Percentiles rank a stretch among this genome's conserved stretches.
These are phyloP conservation scores for Chamaecyparis obtusa DNA, from an alignment of 75 land plant species.

Conservation along the genomic window DNA sequence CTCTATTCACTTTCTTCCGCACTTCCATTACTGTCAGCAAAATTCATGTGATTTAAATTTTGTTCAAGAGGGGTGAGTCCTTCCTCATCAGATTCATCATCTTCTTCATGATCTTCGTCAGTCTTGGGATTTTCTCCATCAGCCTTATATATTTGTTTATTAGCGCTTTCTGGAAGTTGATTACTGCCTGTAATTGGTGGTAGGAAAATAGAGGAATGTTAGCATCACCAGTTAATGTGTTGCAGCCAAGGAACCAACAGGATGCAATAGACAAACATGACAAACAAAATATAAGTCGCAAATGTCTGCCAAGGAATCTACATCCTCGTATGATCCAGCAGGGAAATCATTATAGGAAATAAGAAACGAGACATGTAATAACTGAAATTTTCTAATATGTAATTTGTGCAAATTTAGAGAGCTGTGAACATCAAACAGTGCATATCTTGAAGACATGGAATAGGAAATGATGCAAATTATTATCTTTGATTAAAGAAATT, in stretches of 20 bases:
- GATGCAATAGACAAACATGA: not conserved
- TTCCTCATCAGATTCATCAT: constrained; percentile 13
- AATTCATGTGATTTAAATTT: constrained; percentile 16
- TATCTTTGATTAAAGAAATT: too few species aligned
- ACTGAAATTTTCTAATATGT: not conserved
- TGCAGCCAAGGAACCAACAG: not conserved
- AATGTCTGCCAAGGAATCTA: not conserved
- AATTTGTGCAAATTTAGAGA: not conserved
- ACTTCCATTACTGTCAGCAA: not conserved
- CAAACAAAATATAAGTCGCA: not conserved
- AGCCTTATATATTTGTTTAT: not conserved
- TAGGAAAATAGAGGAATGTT: not conserved
- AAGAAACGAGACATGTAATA: not conserved
- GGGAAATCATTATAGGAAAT: not conserved
- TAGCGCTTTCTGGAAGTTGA: not conserved
- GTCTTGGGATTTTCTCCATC: not conserved
- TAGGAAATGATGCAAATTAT: not conserved
- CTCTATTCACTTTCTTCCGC: constrained; percentile 8
- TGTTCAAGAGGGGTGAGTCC: constrained; percentile 16
- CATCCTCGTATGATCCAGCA: not conserved
- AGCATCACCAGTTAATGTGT: not conserved
- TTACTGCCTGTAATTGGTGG: constrained; percentile 6
- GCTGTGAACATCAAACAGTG: not conserved
- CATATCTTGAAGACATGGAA: not conserved
- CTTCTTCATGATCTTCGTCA: constrained; percentile 5